A percentile compares a stretch with the other conserved stretches of the same genome.
These are phyloP conservation scores for Scopulariopsis brevicaulis DNA, from an alignment of 2,329 filamentous ascomycete genomes.

Conservation along the genomic window DNA sequence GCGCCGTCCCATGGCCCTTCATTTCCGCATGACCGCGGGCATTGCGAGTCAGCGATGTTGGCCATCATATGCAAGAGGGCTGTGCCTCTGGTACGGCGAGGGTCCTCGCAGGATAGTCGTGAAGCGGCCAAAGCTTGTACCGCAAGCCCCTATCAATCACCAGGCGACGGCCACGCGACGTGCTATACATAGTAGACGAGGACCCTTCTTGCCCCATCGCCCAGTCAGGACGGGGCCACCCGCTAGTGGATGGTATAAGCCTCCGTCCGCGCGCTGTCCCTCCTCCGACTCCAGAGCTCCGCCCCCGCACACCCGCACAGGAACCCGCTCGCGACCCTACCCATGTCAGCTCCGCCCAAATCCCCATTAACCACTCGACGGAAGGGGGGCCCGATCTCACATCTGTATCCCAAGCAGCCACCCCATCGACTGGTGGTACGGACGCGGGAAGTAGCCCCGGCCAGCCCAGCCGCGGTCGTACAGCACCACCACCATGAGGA, in stretches of 20 bases:
- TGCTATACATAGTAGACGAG: too few relatives aligned
- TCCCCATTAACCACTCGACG: not conserved
- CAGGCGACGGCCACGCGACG: too few relatives aligned
- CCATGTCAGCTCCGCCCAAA: not conserved
- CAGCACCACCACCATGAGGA: not conserved
- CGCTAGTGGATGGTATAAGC: not conserved
- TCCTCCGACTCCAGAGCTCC: not conserved
- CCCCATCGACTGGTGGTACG: not conserved
- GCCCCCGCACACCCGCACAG: not conserved
- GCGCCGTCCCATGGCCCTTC: too few relatives aligned
- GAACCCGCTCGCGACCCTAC: not conserved
- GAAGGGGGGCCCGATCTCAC: not conserved
- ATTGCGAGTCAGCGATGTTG: too few relatives aligned
- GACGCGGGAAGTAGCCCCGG: not conserved
- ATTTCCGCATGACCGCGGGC: too few relatives aligned
- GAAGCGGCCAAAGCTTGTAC: too few relatives aligned
- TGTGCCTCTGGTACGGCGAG: too few relatives aligned
- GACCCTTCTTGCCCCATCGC: too few relatives aligned
- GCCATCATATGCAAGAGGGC: too few relatives aligned
- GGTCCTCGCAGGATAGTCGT: too few relatives aligned
- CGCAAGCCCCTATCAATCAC: too few relatives aligned
- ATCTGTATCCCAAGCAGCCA: conserved; percentile 2
- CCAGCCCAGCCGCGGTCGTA: not conserved
- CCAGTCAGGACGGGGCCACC: not conserved
- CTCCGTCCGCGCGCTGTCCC: not conserved